Evolutionary conservation across 106 monocot species (phyloP), one percentile per base, ranked within the genome.

Genomic region (Vanilla planifolia): DNA sequence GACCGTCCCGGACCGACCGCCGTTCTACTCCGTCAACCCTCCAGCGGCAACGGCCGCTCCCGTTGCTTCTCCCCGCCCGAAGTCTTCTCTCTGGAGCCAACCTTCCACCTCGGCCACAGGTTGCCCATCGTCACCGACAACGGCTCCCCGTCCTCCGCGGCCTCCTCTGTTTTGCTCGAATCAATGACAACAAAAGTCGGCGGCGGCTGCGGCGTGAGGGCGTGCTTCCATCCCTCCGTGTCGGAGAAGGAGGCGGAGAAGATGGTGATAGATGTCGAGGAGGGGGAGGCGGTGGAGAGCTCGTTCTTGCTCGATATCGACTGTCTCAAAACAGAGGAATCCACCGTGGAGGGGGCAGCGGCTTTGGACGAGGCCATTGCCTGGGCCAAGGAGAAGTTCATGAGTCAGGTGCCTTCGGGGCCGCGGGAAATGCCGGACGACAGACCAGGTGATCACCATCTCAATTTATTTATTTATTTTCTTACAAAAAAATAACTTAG

Each of bases 361-460:
- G 80, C 85, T 7, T 43, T 81, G 44, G 75, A 81, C 15, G 75
- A 81, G 17, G 80, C 63, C 5, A 81, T 72, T 45, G 78, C 72
- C 1, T 72, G 78, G 72, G 80, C 75, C 8, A 76, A 66, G 52
- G 71, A 75, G 73, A 79, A 51, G 20, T 73, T 66, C 15, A 28
- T 59, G 43, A 55, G 47, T 48, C 42, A 19, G 9, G 20, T 9
- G 21, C 4, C 33, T 3, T 11, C 29, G 25, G 29, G 29, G 10
- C 26, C 5, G 11, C 29, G 29, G 52, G 4, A 28, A 16, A 16
- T 0, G 52, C 2, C 15, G 15, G 8, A 27, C 30, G 9, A 29
- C 1, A 52, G n/a, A n/a, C n/a, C n/a, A n/a, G n/a, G n/a, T n/a
- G n/a, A n/a, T n/a, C n/a, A n/a, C n/a, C n/a, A n/a, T n/a, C n/a